A percentile compares a stretch with the other conserved stretches of the same genome.
These are phyloP conservation scores for Suhomyces bribrorum DNA, from an alignment of 1,139 yeast species.

Conservation along the genomic window DNA sequence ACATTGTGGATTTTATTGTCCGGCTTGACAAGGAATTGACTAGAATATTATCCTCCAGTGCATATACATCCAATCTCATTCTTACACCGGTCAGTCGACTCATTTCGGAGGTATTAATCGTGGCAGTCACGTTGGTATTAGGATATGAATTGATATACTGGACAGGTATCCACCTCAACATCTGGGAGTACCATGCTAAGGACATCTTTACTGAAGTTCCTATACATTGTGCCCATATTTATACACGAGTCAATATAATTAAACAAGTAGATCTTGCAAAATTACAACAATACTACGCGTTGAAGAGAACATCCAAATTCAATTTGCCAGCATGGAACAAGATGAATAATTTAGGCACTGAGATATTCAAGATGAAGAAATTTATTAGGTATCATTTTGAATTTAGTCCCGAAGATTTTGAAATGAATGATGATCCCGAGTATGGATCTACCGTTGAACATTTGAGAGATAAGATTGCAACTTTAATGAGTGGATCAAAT, in stretches of 20 bases:
- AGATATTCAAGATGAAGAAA: conserved; percentile 26
- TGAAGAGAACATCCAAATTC: conserved; percentile 29
- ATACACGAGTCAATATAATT: conserved; percentile 51
- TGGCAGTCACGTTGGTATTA: conserved; percentile 34
- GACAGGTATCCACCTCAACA: conserved; percentile 47
- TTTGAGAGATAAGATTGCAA: conserved; percentile 54
- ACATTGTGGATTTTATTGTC: conserved; percentile 3
- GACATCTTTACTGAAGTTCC: conserved; percentile 71
- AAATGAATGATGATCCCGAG: conserved; percentile 57
- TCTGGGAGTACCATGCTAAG: conserved; percentile 66
- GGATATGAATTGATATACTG: conserved; percentile 49
- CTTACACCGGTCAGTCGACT: conserved; percentile 31
- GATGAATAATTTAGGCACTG: conserved; percentile 21
- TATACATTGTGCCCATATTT: conserved; percentile 74
- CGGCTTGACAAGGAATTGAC: conserved; percentile 8
- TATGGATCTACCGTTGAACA: conserved; percentile 69
- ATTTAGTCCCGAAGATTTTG: conserved; percentile 80
- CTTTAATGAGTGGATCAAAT: conserved; percentile 54
- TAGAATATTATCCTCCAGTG: conserved; percentile 16
- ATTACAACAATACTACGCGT: conserved; percentile 30
- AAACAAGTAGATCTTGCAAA: conserved; percentile 20
- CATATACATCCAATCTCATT: conserved; percentile 33
- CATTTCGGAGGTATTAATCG: conserved; percentile 45
- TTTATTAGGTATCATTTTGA: conserved; percentile 68
- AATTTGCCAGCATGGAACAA: conserved; percentile 22